Evolutionary conservation across 176 grass and related monocot genomes (phyloP).

Genomic region (Alloteropsis semialata): DNA sequence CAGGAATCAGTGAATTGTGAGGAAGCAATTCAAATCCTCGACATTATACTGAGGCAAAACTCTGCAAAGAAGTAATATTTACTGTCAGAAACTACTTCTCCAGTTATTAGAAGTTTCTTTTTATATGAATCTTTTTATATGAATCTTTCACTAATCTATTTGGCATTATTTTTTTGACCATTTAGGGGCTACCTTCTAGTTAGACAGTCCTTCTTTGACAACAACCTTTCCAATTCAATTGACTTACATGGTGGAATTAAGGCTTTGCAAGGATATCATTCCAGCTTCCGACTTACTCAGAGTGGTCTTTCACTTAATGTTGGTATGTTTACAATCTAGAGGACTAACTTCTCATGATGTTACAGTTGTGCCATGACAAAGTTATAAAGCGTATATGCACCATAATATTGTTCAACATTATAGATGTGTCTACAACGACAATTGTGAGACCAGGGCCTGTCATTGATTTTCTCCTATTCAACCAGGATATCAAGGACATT

Average conservation of each 20-base stretch:
- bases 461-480: slow-evolving; percentile 18
- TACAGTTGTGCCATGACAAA: neutral
- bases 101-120: too few species aligned
- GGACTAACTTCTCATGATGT: neutral
- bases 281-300: neutral
- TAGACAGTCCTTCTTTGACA: neutral
- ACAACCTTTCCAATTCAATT: neutral
- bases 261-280: neutral
- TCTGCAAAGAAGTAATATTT: neutral
- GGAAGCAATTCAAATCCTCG: neutral
- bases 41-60: slow-evolving; percentile 11
- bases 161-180: neutral
- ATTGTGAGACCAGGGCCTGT: slow-evolving; percentile 24
- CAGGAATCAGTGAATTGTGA: neutral
- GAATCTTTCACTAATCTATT: too few species aligned
- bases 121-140: too few species aligned
- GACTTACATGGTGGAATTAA: neutral
- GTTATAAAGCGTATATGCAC: neutral
- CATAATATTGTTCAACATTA: neutral
- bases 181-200: neutral
- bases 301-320: neutral
- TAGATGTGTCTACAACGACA: slow-evolving; percentile 24
- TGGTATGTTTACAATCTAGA: slow-evolving; percentile 7
- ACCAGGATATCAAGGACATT: slow-evolving; percentile 9
- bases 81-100: neutral